phyloP scores from a whole-genome alignment of 495 filamentous ascomycete genomes.

The Geopyxis carbonaria region DNA sequence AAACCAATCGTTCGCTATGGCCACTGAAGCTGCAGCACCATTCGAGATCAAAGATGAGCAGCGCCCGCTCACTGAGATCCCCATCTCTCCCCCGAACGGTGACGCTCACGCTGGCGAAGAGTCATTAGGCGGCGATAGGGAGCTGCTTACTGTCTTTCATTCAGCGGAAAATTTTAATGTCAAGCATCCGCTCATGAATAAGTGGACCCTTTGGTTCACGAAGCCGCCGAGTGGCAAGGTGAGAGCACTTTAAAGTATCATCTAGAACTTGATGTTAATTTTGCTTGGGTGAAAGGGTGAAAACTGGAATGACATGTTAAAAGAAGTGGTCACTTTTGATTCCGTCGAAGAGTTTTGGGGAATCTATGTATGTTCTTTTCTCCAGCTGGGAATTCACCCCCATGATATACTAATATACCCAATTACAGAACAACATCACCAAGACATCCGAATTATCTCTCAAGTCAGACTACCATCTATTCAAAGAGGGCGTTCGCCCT shows the following conservation, averaged over 20 bases:
- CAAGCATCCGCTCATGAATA: constrained; percentile 89
- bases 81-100: constrained; percentile 45
- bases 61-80: constrained; percentile 43
- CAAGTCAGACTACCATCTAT: constrained; percentile 98
- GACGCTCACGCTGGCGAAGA: constrained; percentile 24
- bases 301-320: constrained; percentile 95
- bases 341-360: constrained; percentile 99
- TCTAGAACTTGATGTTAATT: not conserved
- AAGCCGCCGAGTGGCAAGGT: constrained; percentile 97
- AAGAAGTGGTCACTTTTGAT: constrained; percentile 96
- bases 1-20: constrained; percentile 10
- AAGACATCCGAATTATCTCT: constrained; percentile 84
- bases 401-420: constrained; percentile 12
- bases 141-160: constrained; percentile 83
- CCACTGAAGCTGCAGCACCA: constrained; percentile 5
- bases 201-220: constrained; percentile 98
- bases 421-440: constrained; percentile 83
- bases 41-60: constrained; percentile 20
- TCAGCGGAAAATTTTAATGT: constrained; percentile 97
- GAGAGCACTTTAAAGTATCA: constrained; percentile 13
- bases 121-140: constrained; percentile 30
- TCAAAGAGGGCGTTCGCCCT: constrained; percentile 90
- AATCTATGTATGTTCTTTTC: constrained; percentile 63
- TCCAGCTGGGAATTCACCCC: not conserved
- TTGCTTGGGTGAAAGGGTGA: constrained; percentile 38